Evolutionary conservation across 2,329 filamentous ascomycete genomes (phyloP).

Genomic region (Alternaria burnsii): DNA sequence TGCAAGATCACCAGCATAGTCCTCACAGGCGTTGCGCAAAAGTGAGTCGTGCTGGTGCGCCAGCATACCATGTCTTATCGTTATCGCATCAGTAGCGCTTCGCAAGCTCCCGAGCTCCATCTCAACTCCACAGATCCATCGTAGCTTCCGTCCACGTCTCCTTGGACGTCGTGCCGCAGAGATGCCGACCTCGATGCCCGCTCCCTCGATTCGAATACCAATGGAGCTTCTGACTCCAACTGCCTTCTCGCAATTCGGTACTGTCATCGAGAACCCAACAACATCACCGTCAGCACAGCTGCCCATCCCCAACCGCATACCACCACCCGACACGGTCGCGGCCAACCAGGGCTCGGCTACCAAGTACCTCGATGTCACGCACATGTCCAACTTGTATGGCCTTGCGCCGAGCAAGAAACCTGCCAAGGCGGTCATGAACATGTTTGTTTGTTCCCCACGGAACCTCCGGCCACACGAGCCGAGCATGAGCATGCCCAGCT

Average conservation of each 20-base stretch:
- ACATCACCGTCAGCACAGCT: slow-evolving; percentile 55
- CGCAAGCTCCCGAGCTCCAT: slow-evolving; percentile 26
- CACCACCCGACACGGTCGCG: slow-evolving; percentile 60
- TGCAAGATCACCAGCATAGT: not conserved
- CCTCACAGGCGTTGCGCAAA: not conserved
- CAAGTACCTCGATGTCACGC: slow-evolving; percentile 84
- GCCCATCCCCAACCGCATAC: slow-evolving; percentile 59
- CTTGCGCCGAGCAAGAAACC: slow-evolving; percentile 67
- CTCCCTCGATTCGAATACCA: slow-evolving; percentile 58
- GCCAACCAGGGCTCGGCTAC: slow-evolving; percentile 89
- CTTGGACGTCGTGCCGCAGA: slow-evolving; percentile 16
- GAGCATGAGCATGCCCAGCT: slow-evolving; percentile 46
- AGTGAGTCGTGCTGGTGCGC: too few relatives aligned
- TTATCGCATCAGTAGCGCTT: slow-evolving; percentile 21
- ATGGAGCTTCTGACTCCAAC: slow-evolving; percentile 72
- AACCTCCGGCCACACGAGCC: slow-evolving; percentile 56
- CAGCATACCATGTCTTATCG: slow-evolving; percentile 10
- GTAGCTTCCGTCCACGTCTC: slow-evolving; percentile 4
- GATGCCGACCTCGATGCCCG: slow-evolving; percentile 52
- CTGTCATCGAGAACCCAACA: slow-evolving; percentile 78
- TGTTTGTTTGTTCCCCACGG: slow-evolving; percentile 86
- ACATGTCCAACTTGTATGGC: slow-evolving; percentile 74
- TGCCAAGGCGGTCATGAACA: slow-evolving; percentile 75
- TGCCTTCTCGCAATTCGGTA: slow-evolving; percentile 81
- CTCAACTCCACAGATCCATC: slow-evolving; percentile 10